Conservation (phyloP, 768 basidiomycete genomes). For the Gymnopilus dilepis region DNA sequence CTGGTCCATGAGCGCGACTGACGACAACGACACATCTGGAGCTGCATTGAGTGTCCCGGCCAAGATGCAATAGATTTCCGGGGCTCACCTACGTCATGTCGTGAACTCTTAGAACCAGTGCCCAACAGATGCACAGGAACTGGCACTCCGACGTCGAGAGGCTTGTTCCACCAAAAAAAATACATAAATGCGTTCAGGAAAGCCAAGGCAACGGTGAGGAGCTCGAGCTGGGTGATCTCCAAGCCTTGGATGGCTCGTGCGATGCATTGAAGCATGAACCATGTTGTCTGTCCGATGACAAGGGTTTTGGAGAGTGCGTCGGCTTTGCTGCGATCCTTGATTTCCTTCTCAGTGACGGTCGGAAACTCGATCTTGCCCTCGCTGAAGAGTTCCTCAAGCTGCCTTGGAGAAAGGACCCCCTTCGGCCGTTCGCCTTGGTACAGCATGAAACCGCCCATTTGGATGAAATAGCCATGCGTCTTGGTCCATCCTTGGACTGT, state of each 20-base stretch:
- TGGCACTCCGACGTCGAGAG: constrained; percentile 1
- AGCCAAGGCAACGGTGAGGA: constrained; percentile 37
- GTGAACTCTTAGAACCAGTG: too few species aligned
- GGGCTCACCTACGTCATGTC: too few species aligned
- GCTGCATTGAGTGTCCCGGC: too few species aligned
- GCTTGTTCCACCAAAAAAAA: constrained; percentile 36
- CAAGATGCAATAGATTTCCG: too few species aligned
- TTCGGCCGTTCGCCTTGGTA: neutral
- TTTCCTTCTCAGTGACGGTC: constrained; percentile 10
- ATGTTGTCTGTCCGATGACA: constrained; percentile 33
- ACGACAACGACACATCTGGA: too few species aligned
- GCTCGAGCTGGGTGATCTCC: constrained; percentile 35
- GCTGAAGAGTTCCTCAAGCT: constrained; percentile 9
- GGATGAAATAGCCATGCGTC: constrained; percentile 16
- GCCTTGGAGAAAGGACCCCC: constrained; percentile 6
- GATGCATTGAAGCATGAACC: constrained; percentile 37
- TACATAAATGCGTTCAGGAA: constrained; percentile 33
- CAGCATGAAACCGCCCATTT: constrained; percentile 22
- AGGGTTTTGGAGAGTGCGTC: constrained; percentile 35
- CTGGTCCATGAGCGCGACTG: too few species aligned
- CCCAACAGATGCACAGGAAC: neutral
- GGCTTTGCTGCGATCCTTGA: constrained; percentile 24
- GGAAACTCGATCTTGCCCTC: constrained; percentile 8
- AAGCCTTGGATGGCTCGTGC: constrained; percentile 26
- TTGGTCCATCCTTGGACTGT: constrained; percentile 10